A percentile compares a stretch with the other conserved stretches of the same genome.
Conservation (phyloP, 2,329 filamentous ascomycete genomes). For the Phialocephala subalpina region DNA sequence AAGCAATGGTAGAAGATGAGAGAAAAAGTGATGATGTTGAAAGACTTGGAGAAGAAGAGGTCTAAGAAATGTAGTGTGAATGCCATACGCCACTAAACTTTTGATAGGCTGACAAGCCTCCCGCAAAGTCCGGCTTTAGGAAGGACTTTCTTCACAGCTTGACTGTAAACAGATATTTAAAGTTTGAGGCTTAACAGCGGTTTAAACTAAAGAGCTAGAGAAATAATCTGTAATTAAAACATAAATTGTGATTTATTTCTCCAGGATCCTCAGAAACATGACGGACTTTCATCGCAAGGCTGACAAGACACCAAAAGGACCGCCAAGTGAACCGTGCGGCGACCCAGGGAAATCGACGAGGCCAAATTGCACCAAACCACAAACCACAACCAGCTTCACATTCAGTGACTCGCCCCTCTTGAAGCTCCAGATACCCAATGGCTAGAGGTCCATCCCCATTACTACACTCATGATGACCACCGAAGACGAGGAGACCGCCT, state of each 20-base stretch:
- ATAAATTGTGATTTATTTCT: neutral
- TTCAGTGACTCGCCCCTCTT: neutral
- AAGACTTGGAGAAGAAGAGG: neutral
- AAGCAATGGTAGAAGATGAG: neutral
- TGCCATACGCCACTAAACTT: conserved; percentile 6
- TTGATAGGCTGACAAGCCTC: conserved; percentile 23
- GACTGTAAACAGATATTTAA: too few species aligned
- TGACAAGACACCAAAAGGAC: neutral
- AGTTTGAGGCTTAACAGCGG: too few species aligned
- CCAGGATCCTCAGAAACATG: neutral
- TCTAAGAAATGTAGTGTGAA: conserved; percentile 3
- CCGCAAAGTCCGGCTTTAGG: conserved; percentile 25
- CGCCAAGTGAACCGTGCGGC: conserved; percentile 1
- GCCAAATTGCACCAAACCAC: neutral
- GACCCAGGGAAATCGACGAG: neutral
- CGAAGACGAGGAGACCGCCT: conserved; percentile 71
- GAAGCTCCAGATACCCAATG: conserved; percentile 21
- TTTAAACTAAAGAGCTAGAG: too few species aligned
- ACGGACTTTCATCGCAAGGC: neutral
- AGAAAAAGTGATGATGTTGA: neutral
- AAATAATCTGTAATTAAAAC: too few species aligned
- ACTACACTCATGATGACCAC: conserved; percentile 35
- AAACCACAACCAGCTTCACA: neutral
- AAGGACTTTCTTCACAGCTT: neutral
- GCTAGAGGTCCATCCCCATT: conserved; percentile 11